A percentile compares a stretch with the other conserved stretches of the same genome.
phyloP scores from a whole-genome alignment of 2,329 filamentous ascomycete genomes.

The Colletotrichum lini region DNA sequence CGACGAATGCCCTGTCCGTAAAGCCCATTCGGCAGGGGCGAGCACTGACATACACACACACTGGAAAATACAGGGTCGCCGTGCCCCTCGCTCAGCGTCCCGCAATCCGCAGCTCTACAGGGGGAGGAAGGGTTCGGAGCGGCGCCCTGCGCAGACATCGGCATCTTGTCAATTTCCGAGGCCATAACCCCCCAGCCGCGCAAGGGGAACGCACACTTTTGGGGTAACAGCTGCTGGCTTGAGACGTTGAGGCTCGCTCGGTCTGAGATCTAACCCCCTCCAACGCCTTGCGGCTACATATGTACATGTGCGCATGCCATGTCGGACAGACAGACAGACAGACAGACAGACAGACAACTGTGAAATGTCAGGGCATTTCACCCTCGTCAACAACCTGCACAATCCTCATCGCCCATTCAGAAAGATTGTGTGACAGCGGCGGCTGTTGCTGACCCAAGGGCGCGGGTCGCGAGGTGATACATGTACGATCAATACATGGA shows the following conservation, averaged over 20 bases:
- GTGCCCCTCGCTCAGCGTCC: background rate
- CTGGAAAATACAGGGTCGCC: background rate
- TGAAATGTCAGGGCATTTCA: background rate
- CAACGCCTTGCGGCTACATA: no score
- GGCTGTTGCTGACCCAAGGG: background rate
- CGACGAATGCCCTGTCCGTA: slow-evolving; percentile 1
- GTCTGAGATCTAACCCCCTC: no score
- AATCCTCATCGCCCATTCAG: no score
- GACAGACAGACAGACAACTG: no score
- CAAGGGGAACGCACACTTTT: background rate
- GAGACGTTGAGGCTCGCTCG: no score
- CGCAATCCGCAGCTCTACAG: slow-evolving; percentile 8
- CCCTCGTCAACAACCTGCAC: no score
- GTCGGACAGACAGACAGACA: no score
- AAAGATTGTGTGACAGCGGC: no score
- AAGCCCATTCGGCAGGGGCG: no score
- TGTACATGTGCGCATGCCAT: no score
- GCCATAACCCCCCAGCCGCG: slow-evolving; percentile 4
- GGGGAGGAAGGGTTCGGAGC: slow-evolving; percentile 3
- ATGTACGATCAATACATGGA: no score
- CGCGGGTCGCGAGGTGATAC: background rate
- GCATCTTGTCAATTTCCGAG: slow-evolving; percentile 34
- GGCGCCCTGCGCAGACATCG: slow-evolving; percentile 31
- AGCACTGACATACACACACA: background rate
- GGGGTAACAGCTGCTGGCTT: no score